phyloP scores from a whole-genome alignment of 2,329 filamentous ascomycete genomes.

The Botrytis sinoallii region DNA sequence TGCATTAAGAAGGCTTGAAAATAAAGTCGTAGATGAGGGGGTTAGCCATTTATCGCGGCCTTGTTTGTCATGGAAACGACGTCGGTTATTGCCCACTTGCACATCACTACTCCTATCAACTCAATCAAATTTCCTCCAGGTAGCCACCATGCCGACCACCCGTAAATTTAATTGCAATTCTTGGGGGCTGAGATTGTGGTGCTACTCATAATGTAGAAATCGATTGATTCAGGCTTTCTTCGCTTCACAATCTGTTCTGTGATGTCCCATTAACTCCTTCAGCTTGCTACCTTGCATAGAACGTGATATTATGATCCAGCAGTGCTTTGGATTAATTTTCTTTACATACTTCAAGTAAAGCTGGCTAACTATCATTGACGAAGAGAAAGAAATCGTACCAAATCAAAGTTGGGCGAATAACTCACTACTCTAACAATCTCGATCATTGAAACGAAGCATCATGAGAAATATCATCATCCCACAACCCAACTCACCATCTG shows the following conservation, averaged over 20 bases:
- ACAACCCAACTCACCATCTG: constrained; percentile 4
- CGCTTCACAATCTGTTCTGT: not conserved
- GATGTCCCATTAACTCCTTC: not conserved
- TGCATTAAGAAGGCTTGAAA: not conserved
- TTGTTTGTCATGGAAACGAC: not conserved
- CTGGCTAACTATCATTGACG: not conserved
- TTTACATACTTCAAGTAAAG: not conserved
- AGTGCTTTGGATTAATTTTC: not conserved
- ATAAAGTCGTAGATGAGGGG: not conserved
- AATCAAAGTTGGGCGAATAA: not conserved
- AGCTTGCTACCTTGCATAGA: not conserved
- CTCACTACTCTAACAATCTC: not conserved
- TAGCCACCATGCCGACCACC: not conserved
- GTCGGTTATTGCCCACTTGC: not conserved
- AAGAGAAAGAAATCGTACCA: not conserved
- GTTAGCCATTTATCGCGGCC: not conserved
- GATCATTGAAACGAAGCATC: not conserved
- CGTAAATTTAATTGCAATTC: not conserved
- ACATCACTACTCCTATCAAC: not conserved
- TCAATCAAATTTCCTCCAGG: not conserved
- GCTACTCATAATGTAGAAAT: not conserved
- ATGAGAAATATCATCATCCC: constrained; percentile 2
- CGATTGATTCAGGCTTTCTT: too few relatives aligned
- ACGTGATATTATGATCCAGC: not conserved
- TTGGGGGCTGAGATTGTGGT: not conserved